phyloP scores from a whole-genome alignment of 306 rosid species.

The Prunus campanulata region DNA sequence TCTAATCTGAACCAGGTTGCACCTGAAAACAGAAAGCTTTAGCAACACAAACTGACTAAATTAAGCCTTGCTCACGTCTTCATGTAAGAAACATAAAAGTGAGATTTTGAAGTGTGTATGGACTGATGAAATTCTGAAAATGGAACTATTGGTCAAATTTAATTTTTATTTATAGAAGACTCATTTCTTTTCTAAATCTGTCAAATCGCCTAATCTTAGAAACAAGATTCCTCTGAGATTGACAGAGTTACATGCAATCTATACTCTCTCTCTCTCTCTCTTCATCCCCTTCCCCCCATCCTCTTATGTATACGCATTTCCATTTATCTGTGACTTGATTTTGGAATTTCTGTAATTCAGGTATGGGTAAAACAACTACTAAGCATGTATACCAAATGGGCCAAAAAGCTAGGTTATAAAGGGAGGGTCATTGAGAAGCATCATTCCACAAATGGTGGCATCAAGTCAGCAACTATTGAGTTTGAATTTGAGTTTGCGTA shows the following conservation, averaged over 20 bases:
- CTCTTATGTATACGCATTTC: background rate
- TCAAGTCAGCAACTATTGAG: conserved; percentile 61
- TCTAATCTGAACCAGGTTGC: background rate
- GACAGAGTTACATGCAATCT: background rate
- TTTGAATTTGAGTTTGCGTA: conserved; percentile 76
- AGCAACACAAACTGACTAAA: background rate
- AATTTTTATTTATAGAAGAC: no score
- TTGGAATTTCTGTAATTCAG: conserved; percentile 40
- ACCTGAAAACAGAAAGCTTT: background rate
- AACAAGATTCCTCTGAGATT: background rate
- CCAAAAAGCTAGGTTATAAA: conserved; percentile 58
- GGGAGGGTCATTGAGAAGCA: conserved; percentile 69
- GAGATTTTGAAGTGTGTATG: background rate
- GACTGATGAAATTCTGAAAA: background rate
- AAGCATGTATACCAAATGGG: conserved; percentile 77
- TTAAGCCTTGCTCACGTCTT: background rate
- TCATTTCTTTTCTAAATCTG: no score
- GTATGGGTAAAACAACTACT: conserved; percentile 70
- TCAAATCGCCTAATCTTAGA: no score
- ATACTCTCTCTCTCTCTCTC: background rate
- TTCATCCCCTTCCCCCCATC: background rate
- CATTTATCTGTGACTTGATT: conserved; percentile 20
- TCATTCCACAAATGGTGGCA: conserved; percentile 48
- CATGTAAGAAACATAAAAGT: background rate
- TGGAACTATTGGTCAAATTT: no score